Percentiles rank a stretch among this genome's conserved stretches.
phyloP scores from a whole-genome alignment of 2,329 filamentous ascomycete species.

The Aspergillus awamori region DNA sequence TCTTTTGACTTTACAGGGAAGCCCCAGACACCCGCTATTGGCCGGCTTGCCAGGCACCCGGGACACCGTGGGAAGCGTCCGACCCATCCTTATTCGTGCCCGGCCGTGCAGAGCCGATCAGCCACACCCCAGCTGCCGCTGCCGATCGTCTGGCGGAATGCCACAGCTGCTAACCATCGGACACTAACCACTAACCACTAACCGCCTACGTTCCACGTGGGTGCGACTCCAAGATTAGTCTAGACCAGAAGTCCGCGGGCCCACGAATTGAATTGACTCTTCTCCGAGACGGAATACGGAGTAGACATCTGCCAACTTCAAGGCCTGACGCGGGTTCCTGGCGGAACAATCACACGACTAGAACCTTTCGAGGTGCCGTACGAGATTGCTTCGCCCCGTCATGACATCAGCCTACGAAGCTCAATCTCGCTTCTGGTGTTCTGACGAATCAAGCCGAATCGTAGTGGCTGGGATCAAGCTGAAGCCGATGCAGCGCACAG shows the following conservation, averaged over 20 bases:
- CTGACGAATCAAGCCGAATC: neutral
- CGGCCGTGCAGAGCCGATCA: conserved; percentile 5
- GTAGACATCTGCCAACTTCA: neutral
- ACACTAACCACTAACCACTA: neutral
- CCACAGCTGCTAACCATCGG: neutral
- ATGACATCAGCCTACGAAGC: neutral
- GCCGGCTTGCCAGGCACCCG: neutral
- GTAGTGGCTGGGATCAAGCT: neutral
- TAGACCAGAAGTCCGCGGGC: neutral
- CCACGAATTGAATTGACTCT: too few relatives aligned
- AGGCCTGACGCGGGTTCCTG: neutral
- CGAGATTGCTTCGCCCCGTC: neutral
- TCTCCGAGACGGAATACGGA: neutral
- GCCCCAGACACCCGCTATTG: neutral
- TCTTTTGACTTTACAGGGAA: neutral
- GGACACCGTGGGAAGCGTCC: neutral
- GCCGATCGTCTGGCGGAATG: conserved; percentile 4
- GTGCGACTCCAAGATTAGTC: neutral
- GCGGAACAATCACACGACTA: neutral
- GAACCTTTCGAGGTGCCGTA: neutral
- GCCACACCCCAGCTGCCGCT: neutral
- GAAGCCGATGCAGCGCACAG: neutral
- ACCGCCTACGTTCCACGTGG: neutral
- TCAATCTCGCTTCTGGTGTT: neutral
- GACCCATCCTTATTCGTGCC: conserved; percentile 1